A percentile compares a stretch with the other conserved stretches of the same genome.
These are phyloP conservation scores for Phytophthora palmivora DNA, from an alignment of 352 stramenopile species.

Conservation along the genomic window DNA sequence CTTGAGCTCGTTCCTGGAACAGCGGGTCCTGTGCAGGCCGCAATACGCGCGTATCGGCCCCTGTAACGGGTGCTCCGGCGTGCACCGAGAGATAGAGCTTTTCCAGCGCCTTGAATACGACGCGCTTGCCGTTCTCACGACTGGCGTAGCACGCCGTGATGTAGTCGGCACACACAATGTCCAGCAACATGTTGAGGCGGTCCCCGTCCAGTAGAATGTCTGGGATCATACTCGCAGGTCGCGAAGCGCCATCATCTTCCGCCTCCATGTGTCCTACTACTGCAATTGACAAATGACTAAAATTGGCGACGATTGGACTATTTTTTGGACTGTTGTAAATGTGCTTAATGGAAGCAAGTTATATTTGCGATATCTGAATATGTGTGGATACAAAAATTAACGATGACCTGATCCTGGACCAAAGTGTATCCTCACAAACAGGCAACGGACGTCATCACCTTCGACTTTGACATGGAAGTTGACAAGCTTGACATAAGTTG, in stretches of 20 bases:
- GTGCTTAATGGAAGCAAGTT: slow-evolving; percentile 1
- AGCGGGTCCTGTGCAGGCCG: slow-evolving; percentile 46
- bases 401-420: background rate
- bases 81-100: slow-evolving; percentile 86
- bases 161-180: slow-evolving; percentile 88
- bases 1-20: slow-evolving; percentile 56
- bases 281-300: slow-evolving; percentile 20
- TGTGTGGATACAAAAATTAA: background rate
- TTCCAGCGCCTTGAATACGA: slow-evolving; percentile 78
- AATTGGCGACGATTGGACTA: slow-evolving; percentile 7
- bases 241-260: slow-evolving; percentile 21
- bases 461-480: background rate
- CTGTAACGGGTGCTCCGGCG: slow-evolving; percentile 33
- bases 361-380: slow-evolving; percentile 6
- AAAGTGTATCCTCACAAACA: slow-evolving; percentile 28
- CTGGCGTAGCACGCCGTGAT: slow-evolving; percentile 87
- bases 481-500: background rate
- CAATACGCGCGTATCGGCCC: slow-evolving; percentile 17
- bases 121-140: slow-evolving; percentile 83
- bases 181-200: slow-evolving; percentile 85
- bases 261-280: slow-evolving; percentile 16
- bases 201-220: slow-evolving; percentile 79
- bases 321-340: background rate
- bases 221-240: slow-evolving; percentile 44
- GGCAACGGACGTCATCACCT: slow-evolving; percentile 14